Base-by-base conservation (phyloP, 768 basidiomycete species). In the Obba rivulosa region DNA sequence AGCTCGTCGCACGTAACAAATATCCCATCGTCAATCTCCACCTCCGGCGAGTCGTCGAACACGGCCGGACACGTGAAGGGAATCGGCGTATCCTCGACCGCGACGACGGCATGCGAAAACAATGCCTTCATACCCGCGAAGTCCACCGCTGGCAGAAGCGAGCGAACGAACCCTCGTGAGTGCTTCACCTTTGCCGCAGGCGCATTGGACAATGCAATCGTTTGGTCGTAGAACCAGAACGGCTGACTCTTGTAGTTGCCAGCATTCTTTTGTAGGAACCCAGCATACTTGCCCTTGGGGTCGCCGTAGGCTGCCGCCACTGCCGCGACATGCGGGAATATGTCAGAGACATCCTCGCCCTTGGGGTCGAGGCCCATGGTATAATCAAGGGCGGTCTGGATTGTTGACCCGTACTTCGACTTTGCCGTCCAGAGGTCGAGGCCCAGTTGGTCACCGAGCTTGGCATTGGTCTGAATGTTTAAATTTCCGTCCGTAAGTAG, bases 241-340 rank as follows among this genome's bases (percentile, higher is more conserved):
- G 75, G 58, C 50, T 69, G 62, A 35, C 47, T 59, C 55, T 61
- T 50, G 61, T 76, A 77, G 31, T 51, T 52, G 25, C 50, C 45
- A 31, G 56, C 50, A 16, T 54, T 53, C 48, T 69, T 63, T 54
- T 64, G 57, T 41, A 80, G 52, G 57, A 71, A 81, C 4, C 64
- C 53, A 1, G 61, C 60, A 57, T 80, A 80, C 56, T 70, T 77
- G 21, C 75, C 76, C 21, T 62, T 60, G 5, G 77, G 73, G 54
- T 81, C 79, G 3, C 79, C 79, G 49, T 79, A 80, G 2, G 68
- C 74, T 2, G 76, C 76, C 2, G 72, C 68, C n/a, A 73, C 66
- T 2, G 78, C 65, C 20, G 77, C 77, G 42, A 80, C 71, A 48
- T 77, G 74, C 4, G 78, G 78, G 36, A 70, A 54, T 31, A 75